Conservation (phyloP, 164 flowering plant species). For the Stephania cephalantha region DNA sequence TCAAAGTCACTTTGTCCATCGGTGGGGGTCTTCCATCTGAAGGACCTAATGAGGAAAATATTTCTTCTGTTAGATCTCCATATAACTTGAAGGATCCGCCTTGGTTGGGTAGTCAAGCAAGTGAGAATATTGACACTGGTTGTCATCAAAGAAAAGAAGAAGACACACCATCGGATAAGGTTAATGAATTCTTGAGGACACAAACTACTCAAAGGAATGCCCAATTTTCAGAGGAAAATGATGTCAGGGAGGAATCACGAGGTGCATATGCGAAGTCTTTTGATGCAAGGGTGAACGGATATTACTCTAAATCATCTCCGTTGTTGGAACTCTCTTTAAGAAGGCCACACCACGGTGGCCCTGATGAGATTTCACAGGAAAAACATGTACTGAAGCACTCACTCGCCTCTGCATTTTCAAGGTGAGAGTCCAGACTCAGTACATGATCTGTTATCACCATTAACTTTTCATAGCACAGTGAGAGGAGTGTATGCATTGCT, state of each 20-base stretch:
- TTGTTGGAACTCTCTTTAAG: slow-evolving; percentile 36
- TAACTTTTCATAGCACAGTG: too few relatives aligned
- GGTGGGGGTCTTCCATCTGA: slow-evolving; percentile 15
- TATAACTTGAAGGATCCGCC: slow-evolving; percentile 9
- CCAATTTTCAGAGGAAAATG: slow-evolving; percentile 9
- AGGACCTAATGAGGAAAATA: slow-evolving; percentile 9
- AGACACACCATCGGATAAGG: slow-evolving; percentile 17
- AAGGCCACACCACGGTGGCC: slow-evolving; percentile 18
- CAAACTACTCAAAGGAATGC: slow-evolving; percentile 10
- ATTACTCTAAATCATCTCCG: slow-evolving; percentile 19
- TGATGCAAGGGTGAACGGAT: slow-evolving; percentile 3
- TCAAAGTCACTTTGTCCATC: slow-evolving; percentile 15
- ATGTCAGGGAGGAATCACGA: background rate
- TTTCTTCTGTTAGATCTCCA: slow-evolving; percentile 8
- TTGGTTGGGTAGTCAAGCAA: slow-evolving; percentile 8
- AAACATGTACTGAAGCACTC: slow-evolving; percentile 35
- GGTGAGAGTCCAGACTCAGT: slow-evolving; percentile 21
- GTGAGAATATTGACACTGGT: slow-evolving; percentile 5
- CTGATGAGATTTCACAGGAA: slow-evolving; percentile 19
- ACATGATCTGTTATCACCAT: too few relatives aligned
- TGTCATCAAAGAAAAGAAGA: slow-evolving; percentile 17
- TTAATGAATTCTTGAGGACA: slow-evolving; percentile 34
- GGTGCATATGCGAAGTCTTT: slow-evolving; percentile 6
- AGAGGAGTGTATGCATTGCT: too few relatives aligned
- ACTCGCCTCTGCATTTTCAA: slow-evolving; percentile 41